phyloP scores from a whole-genome alignment of 106 monocot species.

The Alisma plantagoaquatica region DNA sequence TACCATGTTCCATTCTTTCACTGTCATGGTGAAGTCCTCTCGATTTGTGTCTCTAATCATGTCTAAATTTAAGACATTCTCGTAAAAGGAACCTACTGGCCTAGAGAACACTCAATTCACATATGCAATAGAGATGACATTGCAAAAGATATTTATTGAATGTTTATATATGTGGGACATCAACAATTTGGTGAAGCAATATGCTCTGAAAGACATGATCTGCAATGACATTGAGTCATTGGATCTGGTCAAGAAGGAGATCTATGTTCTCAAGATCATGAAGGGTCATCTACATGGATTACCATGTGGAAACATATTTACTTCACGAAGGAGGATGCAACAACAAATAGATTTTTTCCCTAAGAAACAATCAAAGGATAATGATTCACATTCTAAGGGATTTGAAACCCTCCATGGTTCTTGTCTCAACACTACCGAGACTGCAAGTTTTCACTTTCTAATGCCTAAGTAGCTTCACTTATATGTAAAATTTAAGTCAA shows the following conservation, averaged over 20 bases:
- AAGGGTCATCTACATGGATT: constrained; percentile 91
- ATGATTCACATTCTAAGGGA: no score
- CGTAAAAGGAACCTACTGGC: constrained; percentile 56
- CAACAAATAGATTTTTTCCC: no score
- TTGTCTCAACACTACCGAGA: no score
- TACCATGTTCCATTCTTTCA: no score
- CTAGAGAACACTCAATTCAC: constrained; percentile 71
- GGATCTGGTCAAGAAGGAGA: constrained; percentile 74
- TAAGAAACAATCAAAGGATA: no score
- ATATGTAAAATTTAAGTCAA: no score
- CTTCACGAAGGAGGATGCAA: no score
- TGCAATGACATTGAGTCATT: constrained; percentile 79
- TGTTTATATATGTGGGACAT: constrained; percentile 74
- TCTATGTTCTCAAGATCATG: constrained; percentile 67
- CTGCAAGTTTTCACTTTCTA: no score
- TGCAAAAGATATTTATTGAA: constrained; percentile 94
- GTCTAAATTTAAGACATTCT: constrained; percentile 83
- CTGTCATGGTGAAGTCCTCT: no score
- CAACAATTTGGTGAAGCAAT: constrained; percentile 48
- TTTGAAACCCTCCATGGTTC: no score
- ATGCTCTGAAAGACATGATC: constrained; percentile 92
- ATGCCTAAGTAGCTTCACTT: no score
- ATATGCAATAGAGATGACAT: constrained; percentile 70
- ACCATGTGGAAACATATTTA: no score
- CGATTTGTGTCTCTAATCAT: constrained; percentile 37